Evolutionary conservation across 2,329 filamentous ascomycete species (phyloP).

Genomic region (Aspergillus glaucus): DNA sequence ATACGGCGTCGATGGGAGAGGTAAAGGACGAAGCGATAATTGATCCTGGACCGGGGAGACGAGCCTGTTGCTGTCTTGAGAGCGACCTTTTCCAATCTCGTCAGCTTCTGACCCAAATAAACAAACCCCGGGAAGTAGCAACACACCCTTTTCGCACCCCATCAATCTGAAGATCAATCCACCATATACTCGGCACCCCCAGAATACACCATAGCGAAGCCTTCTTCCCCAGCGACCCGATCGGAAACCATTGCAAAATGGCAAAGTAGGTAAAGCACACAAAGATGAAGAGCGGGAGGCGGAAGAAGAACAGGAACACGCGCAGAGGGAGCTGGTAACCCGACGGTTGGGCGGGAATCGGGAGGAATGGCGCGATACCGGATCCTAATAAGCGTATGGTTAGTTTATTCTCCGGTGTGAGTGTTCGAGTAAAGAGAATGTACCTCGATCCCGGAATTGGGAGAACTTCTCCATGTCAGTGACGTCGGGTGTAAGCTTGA

Average conservation of each 20-base stretch:
- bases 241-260: conserved; percentile 74
- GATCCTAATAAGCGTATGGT: conserved; percentile 56
- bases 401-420: too few species aligned
- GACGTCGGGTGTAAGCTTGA: neutral
- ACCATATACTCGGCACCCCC: conserved; percentile 88
- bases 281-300: conserved; percentile 69
- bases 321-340: conserved; percentile 59
- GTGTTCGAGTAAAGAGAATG: neutral
- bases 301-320: conserved; percentile 68
- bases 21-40: conserved; percentile 89
- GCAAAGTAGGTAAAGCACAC: conserved; percentile 68
- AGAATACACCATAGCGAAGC: conserved; percentile 81
- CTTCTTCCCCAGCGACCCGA: conserved; percentile 66
- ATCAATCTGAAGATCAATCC: conserved; percentile 97
- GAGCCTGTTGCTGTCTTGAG: conserved; percentile 63
- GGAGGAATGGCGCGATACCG: conserved; percentile 92
- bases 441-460: conserved; percentile 85
- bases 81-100: conserved; percentile 48
- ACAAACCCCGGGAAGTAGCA: neutral
- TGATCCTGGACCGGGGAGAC: conserved; percentile 70
- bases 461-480: conserved; percentile 82
- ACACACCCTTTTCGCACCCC: conserved; percentile 81
- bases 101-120: conserved; percentile 1
- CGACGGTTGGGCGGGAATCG: conserved; percentile 61
- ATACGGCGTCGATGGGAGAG: conserved; percentile 85